These are phyloP conservation scores for Penicillium sp. DNA, from an alignment of 2,329 filamentous ascomycete species.

Conservation along the genomic window DNA sequence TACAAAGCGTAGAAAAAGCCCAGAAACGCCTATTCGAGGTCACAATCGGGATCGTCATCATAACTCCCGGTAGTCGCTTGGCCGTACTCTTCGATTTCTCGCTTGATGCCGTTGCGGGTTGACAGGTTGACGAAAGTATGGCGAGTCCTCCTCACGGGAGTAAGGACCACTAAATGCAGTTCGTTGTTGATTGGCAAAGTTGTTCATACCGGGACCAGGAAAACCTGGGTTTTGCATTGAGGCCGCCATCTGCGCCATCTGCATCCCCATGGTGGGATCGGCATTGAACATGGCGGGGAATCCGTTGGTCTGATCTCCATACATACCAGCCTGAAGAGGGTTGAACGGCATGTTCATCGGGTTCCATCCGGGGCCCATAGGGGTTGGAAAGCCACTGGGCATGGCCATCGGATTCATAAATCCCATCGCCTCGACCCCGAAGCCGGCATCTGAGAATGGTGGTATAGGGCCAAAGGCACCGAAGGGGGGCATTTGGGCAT, in stretches of 20 bases:
- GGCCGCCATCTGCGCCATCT: slow-evolving; percentile 32
- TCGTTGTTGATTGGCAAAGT: slow-evolving; percentile 59
- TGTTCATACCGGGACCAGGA: slow-evolving; percentile 35
- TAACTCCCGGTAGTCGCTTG: slow-evolving; percentile 87
- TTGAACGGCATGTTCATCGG: slow-evolving; percentile 49
- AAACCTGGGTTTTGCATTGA: slow-evolving; percentile 33
- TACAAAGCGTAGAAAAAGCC: slow-evolving; percentile 6
- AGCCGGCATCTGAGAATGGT: slow-evolving; percentile 36
- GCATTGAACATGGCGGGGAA: slow-evolving; percentile 40
- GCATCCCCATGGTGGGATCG: slow-evolving; percentile 33
- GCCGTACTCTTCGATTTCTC: slow-evolving; percentile 72
- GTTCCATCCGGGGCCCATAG: slow-evolving; percentile 39
- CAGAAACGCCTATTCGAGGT: neutral
- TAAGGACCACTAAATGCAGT: slow-evolving; percentile 53
- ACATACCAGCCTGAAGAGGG: slow-evolving; percentile 36
- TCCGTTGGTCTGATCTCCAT: slow-evolving; percentile 32
- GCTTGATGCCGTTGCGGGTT: slow-evolving; percentile 90
- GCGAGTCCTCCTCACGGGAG: slow-evolving; percentile 72
- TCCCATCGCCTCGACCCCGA: slow-evolving; percentile 31
- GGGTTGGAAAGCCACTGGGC: slow-evolving; percentile 31
- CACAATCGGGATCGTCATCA: slow-evolving; percentile 43
- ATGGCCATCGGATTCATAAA: slow-evolving; percentile 45
- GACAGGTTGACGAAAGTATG: slow-evolving; percentile 93
- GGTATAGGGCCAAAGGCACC: slow-evolving; percentile 34
- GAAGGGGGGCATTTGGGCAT: slow-evolving; percentile 39